Evolutionary conservation across 2,329 filamentous ascomycete species (phyloP), one percentile per base, ranked within the genome.

Genomic region (Coniochaeta hoffmannii): DNA sequence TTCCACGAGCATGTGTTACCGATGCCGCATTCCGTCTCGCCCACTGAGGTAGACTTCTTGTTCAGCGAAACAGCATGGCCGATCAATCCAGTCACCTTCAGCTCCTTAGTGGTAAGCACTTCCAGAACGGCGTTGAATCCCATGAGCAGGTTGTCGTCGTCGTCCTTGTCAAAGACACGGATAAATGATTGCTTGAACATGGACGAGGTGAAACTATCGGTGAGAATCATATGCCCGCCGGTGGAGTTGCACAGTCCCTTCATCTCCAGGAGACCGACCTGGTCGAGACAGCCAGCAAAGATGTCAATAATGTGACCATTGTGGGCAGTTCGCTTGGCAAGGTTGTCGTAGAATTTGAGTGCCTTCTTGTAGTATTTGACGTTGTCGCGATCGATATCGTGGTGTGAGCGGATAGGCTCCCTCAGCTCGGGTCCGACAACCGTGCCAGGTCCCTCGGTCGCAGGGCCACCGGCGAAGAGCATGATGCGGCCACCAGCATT

Each of bases 351-450:
- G 72, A 97, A 97, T 86, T 97, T 99, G 53, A 97, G 74, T 22
- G 94, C 94, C 76, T 99, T 99, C 80, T 99, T 99, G 76, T 96
- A 97, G 75, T 97, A 97, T 73, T 99, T 99, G 76, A 96, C 96
- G 70, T 97, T 97, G 72, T 99, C 94, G 56, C 92, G 86, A 69
- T 99, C 94, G 71, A 99, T 99, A 66, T 99, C 94, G 73, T 99
- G 94, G 74, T 99, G 94, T 41, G 93, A 97, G 67, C 94, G 88
- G 62, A 99, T 97, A 10, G 95, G 91, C 70, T 99, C 94, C 70
- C 93, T 88, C 61, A 99, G 77, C 73, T 99, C 94, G 24, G 94
- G 90, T 2, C 92, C 92, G 68, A 99, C 94, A 31, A 99, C 94
- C 82, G 96, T 91, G 58, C 94, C 94, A 11, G 94, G 94, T 1